Evolutionary conservation across 768 basidiomycete genomes (phyloP), one percentile per base, ranked within the genome.

Genomic region (Tricholoma flavovirens): DNA sequence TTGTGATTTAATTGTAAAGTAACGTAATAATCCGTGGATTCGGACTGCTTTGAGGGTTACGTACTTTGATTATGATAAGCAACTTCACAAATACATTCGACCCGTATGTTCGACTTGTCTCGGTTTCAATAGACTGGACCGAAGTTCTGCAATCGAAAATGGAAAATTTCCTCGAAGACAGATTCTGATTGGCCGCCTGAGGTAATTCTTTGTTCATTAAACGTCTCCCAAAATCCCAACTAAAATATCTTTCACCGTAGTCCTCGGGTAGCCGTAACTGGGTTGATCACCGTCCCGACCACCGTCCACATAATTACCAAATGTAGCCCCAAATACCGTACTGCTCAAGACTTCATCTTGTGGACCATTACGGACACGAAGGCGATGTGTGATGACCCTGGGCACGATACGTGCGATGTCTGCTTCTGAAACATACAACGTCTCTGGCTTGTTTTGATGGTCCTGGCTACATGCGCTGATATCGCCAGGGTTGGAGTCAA

Each of bases 321-420:
- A 78, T 60, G 79, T 62, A 12, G 86, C 87, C 26, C 84, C 82
- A 63, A 77, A 84, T 57, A 85, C 66, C 3, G 81, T 76, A 57
- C 87, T 82, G 7, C 81, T 81, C 55, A 91, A 67, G 2, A 89
- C 69, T 65, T 91, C 87, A 56, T 89, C 86, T 56, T 82, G 75
- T 1, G 86, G 86, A 1, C 87, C 82, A 65, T 83, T 79, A 35
- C 88, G 76, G 54, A 89, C 79, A 50, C 86, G 76, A 57, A 93
- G 64, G 10, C 90, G 84, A 70, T 93, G 90, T 6, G 86, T 84
- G 29, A 92, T 77, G 0, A 86, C 82, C 19, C 87, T 73, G 33
- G 87, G 87, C 59, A 88, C 80, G 26, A 90, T 83, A 56, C 87
- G 78, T 55, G 86, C 86, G 59, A 89, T 77, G 61, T 92, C 87